These are phyloP conservation scores for Solanum etuberosum DNA, from an alignment of 257 asterid species.

Conservation along the genomic window DNA sequence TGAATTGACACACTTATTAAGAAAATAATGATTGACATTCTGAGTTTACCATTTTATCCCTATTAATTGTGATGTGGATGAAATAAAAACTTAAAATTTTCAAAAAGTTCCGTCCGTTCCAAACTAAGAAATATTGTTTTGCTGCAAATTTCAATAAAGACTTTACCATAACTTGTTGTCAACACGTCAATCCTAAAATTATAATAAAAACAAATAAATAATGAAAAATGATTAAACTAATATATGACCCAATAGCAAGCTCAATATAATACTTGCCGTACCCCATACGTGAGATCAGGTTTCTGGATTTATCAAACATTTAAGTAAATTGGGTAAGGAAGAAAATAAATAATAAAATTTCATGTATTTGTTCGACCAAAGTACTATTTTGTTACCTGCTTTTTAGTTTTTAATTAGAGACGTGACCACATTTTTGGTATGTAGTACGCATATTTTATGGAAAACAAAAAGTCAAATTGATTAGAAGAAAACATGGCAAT, in stretches of 20 bases:
- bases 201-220: background rate
- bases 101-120: too few relatives aligned
- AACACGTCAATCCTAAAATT: background rate
- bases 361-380: background rate
- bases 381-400: background rate
- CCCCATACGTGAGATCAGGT: background rate
- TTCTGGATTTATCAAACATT: background rate
- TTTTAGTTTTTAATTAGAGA: background rate
- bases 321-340: background rate
- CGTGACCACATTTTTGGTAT: background rate
- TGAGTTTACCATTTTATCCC: too few relatives aligned
- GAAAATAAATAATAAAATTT: background rate
- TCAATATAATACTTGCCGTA: background rate
- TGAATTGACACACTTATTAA: too few relatives aligned
- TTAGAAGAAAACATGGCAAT: background rate
- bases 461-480: background rate
- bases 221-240: background rate
- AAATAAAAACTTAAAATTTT: too few relatives aligned
- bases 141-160: background rate
- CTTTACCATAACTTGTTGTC: background rate
- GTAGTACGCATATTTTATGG: background rate
- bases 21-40: too few relatives aligned
- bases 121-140: background rate
- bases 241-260: background rate
- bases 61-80: too few relatives aligned